Base-by-base conservation (phyloP, 164 flowering plant genomes). In the Aristolochia contorta region DNA sequence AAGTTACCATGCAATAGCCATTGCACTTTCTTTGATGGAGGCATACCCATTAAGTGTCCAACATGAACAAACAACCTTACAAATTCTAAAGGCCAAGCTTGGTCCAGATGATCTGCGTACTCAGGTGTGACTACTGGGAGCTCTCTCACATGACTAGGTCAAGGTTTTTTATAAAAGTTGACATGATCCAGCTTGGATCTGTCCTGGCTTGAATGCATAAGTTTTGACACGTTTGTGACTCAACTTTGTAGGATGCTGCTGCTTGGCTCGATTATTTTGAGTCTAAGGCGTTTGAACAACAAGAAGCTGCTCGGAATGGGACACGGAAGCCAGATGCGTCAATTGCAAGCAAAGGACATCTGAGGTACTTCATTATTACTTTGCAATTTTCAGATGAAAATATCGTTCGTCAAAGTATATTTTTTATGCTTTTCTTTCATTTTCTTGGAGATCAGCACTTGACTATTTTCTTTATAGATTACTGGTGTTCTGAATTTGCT, bases 211-310 rank as follows among this genome's bases (percentile, higher is more conserved):
- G 16, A 37, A 57, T 30, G n/a, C 63, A 32, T 13, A 2, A 24
- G 22, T 23, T 23, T 54, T 37, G 54, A 27, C 48, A 51, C 43
- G 22, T 57, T n/a, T 23, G 15, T 32, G n/a, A 60, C 15, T 46
- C 18, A 54, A 64, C 66, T 55, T 32, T 76, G 65, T 82, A 93
- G 99, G 99, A 93, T 82, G 99, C 99, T 69, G 99, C 99, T 74
- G 99, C 99, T 64, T 93, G 97, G 96, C 96, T 93, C 43, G 99
- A 93, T 77, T 93, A 93, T 70, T 93, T 93, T 74, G 99, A 93
- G 69, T 90, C 99, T 53, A 93, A 93, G 80, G 97, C 99, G 66
- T 80, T 93, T 78, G 99, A 93, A 69, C 99, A 93, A 78, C 99
- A 93, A 82, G 99, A 93, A 84, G 99, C 99, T 72, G 97, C 94